A percentile compares a stretch with the other conserved stretches of the same genome.
phyloP scores from a whole-genome alignment of 2,329 filamentous ascomycete genomes.

The Rutstroemia sp. region DNA sequence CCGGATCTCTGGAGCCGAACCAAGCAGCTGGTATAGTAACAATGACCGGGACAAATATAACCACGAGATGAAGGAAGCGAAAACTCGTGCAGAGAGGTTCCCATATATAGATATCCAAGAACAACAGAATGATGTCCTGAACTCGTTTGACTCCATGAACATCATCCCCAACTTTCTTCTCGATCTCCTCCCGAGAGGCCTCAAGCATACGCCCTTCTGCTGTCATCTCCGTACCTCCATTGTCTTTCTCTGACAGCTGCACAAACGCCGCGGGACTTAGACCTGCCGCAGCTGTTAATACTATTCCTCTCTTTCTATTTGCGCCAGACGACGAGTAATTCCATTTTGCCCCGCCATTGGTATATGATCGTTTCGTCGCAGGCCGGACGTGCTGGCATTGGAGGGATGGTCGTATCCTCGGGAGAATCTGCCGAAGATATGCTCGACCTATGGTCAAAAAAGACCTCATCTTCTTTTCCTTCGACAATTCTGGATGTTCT shows the following conservation, averaged over 20 bases:
- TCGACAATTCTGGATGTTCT: not conserved
- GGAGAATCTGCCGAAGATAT: slow-evolving; percentile 33
- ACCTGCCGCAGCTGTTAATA: slow-evolving; percentile 21
- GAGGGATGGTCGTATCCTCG: slow-evolving; percentile 28
- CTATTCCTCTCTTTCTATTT: slow-evolving; percentile 13
- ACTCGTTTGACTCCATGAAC: slow-evolving; percentile 52
- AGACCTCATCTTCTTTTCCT: slow-evolving; percentile 35
- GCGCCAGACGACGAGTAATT: slow-evolving; percentile 13
- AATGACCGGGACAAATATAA: slow-evolving; percentile 90
- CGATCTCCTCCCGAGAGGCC: slow-evolving; percentile 69
- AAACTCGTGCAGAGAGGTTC: slow-evolving; percentile 83
- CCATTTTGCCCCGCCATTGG: not conserved
- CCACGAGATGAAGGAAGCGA: slow-evolving; percentile 77
- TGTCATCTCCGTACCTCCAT: slow-evolving; percentile 53
- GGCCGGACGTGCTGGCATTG: slow-evolving; percentile 16
- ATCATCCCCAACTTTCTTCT: slow-evolving; percentile 57
- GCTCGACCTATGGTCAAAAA: slow-evolving; percentile 37
- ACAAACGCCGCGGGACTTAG: slow-evolving; percentile 52
- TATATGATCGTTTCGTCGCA: slow-evolving; percentile 13
- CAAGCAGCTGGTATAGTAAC: slow-evolving; percentile 72
- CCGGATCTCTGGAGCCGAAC: slow-evolving; percentile 58
- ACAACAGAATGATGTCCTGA: slow-evolving; percentile 53
- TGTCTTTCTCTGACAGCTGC: slow-evolving; percentile 48
- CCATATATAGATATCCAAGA: slow-evolving; percentile 65
- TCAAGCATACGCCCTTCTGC: slow-evolving; percentile 83